phyloP scores from a whole-genome alignment of 1,284 basidiomycete genomes.

The Fomitopsis betulina region DNA sequence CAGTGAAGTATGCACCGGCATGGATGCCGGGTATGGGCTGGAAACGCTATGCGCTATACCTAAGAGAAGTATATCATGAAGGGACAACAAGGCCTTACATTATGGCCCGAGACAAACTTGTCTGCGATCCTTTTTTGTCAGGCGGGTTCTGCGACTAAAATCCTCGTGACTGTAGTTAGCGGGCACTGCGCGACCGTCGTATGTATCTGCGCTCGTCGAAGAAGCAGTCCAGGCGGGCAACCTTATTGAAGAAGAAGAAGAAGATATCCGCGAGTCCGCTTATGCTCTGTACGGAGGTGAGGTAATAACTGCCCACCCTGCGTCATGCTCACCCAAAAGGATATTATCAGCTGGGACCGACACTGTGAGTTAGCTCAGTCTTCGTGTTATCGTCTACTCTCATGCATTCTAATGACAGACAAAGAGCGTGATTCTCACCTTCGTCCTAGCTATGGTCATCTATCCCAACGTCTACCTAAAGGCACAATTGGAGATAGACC shows the following conservation, averaged over 20 bases:
- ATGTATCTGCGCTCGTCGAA: too few species aligned
- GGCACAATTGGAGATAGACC: neutral
- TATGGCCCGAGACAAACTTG: too few species aligned
- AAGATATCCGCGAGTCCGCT: too few species aligned
- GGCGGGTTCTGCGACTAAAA: too few species aligned
- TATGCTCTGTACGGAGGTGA: too few species aligned
- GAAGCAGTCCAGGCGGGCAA: too few species aligned
- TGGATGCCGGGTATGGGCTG: neutral
- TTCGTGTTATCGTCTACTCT: neutral
- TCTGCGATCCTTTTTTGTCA: too few species aligned
- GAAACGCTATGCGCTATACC: neutral
- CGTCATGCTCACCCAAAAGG: neutral
- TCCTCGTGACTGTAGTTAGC: too few species aligned
- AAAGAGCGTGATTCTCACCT: neutral
- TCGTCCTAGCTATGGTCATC: neutral
- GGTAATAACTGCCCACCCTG: too few species aligned
- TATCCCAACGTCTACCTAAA: slow-evolving; percentile 11
- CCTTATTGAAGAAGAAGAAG: too few species aligned
- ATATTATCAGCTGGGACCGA: neutral
- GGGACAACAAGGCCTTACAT: too few species aligned
- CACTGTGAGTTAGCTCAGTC: slow-evolving; percentile 6
- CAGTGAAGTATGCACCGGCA: neutral
- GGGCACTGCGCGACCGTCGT: too few species aligned
- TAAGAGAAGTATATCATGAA: neutral
- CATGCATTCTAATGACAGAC: neutral